Evolutionary conservation across 2,329 filamentous ascomycete species (phyloP).

Genomic region (Nigrospora sphaerica): DNA sequence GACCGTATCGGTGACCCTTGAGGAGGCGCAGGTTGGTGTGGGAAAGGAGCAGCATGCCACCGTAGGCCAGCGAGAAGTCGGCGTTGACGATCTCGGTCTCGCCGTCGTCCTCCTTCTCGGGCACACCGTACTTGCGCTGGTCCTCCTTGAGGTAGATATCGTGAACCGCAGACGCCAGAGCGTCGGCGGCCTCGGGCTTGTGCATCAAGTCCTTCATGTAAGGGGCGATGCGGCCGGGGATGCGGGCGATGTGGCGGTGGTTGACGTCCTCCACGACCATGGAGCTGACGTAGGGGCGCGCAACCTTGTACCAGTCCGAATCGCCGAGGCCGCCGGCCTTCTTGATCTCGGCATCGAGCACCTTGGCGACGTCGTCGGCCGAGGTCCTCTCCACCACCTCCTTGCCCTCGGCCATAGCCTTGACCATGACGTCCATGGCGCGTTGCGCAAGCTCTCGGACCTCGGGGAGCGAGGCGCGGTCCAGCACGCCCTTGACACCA

Average conservation of each 20-base stretch:
- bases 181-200: slow-evolving; percentile 49
- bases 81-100: slow-evolving; percentile 97
- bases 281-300: slow-evolving; percentile 68
- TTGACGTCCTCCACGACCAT: slow-evolving; percentile 88
- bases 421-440: slow-evolving; percentile 80
- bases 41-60: slow-evolving; percentile 92
- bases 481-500: slow-evolving; percentile 82
- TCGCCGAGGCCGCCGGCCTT: slow-evolving; percentile 58
- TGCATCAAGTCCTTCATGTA: slow-evolving; percentile 70
- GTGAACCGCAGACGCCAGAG: slow-evolving; percentile 68
- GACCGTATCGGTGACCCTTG: slow-evolving; percentile 94
- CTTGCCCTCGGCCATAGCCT: slow-evolving; percentile 76
- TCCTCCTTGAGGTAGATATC: slow-evolving; percentile 77
- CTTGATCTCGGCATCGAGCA: slow-evolving; percentile 72
- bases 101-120: slow-evolving; percentile 81
- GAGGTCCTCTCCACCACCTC: slow-evolving; percentile 60
- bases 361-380: slow-evolving; percentile 64
- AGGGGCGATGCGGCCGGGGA: slow-evolving; percentile 60
- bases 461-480: slow-evolving; percentile 87
- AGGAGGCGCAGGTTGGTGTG: slow-evolving; percentile 92
- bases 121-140: slow-evolving; percentile 76
- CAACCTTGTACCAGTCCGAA: slow-evolving; percentile 58
- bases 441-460: slow-evolving; percentile 84
- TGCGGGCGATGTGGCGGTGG: slow-evolving; percentile 68
- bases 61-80: slow-evolving; percentile 94